A percentile compares a stretch with the other conserved stretches of the same genome.
phyloP scores from a whole-genome alignment of 352 stramenopile species.

The Pythium aristosporum region DNA sequence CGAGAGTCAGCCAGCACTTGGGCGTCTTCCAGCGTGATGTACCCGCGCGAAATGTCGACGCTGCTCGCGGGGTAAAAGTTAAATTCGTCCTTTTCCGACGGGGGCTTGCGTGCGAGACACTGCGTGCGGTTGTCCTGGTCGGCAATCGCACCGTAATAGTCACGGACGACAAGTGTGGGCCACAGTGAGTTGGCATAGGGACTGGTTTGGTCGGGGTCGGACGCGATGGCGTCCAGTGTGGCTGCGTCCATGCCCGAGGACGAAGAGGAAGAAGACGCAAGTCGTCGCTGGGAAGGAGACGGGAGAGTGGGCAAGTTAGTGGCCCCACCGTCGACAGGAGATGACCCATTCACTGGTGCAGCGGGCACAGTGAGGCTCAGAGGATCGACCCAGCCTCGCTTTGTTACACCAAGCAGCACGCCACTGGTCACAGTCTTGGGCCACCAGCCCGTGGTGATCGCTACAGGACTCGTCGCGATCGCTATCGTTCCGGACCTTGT shows the following conservation, averaged over 20 bases:
- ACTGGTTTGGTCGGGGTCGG: slow-evolving; percentile 17
- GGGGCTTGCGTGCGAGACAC: slow-evolving; percentile 28
- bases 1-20: slow-evolving; percentile 38
- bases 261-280: slow-evolving; percentile 1
- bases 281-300: neutral
- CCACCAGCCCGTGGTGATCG: slow-evolving; percentile 55
- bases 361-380: neutral
- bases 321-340: neutral
- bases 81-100: slow-evolving; percentile 36
- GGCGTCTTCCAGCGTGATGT: slow-evolving; percentile 49
- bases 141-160: slow-evolving; percentile 60
- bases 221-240: neutral
- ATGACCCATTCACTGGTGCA: neutral
- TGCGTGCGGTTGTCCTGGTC: slow-evolving; percentile 43
- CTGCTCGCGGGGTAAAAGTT: slow-evolving; percentile 38
- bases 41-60: slow-evolving; percentile 35
- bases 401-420: slow-evolving; percentile 39
- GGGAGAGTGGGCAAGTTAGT: neutral
- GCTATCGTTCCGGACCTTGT: neutral
- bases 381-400: slow-evolving; percentile 19
- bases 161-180: slow-evolving; percentile 59
- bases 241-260: slow-evolving; percentile 1
- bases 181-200: slow-evolving; percentile 31
- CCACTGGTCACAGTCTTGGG: slow-evolving; percentile 57
- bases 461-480: slow-evolving; percentile 43